Percentiles rank a stretch among this genome's conserved stretches.
phyloP scores from a whole-genome alignment of 2,329 filamentous ascomycete genomes.

The Neurospora sp. region DNA sequence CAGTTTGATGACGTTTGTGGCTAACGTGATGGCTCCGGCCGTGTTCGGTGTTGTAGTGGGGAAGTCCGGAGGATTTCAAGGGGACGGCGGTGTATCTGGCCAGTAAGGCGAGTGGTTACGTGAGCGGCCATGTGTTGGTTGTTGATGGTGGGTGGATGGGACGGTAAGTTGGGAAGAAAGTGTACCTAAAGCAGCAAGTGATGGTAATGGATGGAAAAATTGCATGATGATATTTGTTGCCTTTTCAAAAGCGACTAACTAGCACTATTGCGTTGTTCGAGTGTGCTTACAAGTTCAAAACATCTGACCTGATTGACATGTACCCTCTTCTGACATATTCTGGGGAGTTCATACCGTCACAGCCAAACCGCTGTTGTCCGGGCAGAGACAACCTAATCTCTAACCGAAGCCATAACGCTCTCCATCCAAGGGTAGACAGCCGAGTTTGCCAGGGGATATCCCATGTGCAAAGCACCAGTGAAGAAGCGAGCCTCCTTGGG shows the following conservation, averaged over 20 bases:
- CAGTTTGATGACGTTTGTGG: no score
- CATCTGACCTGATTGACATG: neutral
- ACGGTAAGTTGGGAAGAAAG: constrained; percentile 37
- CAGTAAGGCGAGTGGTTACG: constrained; percentile 66
- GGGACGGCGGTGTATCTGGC: constrained; percentile 71
- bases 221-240: neutral
- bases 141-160: constrained; percentile 95
- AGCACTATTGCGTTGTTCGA: neutral
- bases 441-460: constrained; percentile 51
- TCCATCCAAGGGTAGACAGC: constrained; percentile 55
- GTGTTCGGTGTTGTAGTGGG: constrained; percentile 43
- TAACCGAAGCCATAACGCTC: constrained; percentile 33
- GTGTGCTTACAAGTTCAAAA: neutral
- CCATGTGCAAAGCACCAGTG: constrained; percentile 53
- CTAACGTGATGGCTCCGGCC: neutral
- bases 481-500: constrained; percentile 60
- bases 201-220: neutral
- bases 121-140: constrained; percentile 71
- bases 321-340: neutral
- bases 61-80: constrained; percentile 77
- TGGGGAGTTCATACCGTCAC: neutral
- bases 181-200: neutral
- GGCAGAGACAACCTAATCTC: neutral
- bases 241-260: neutral
- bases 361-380: neutral